These are phyloP conservation scores for Coleophoma crateriformis DNA, from an alignment of 2,329 filamentous ascomycete genomes.

Conservation along the genomic window DNA sequence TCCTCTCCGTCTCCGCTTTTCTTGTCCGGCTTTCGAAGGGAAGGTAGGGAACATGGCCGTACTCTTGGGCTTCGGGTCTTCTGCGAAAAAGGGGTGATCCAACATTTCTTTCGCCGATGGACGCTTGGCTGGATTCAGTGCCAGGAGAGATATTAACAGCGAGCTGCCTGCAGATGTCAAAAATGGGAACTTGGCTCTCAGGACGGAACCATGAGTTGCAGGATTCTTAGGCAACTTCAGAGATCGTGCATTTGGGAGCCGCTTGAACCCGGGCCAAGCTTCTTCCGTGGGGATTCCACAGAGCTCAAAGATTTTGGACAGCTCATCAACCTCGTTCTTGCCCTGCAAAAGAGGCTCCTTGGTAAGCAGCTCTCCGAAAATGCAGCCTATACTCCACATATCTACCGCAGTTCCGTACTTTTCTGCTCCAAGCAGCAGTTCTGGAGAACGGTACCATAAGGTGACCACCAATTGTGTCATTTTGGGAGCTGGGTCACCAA, in stretches of 20 bases:
- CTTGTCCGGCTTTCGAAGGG: slow-evolving; percentile 89
- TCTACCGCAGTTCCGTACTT: slow-evolving; percentile 75
- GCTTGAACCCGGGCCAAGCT: slow-evolving; percentile 79
- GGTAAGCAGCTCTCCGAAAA: slow-evolving; percentile 85
- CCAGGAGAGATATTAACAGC: slow-evolving; percentile 65
- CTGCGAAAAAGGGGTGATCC: slow-evolving; percentile 75
- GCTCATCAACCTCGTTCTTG: slow-evolving; percentile 86
- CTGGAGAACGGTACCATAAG: slow-evolving; percentile 91
- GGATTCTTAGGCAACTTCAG: slow-evolving; percentile 59
- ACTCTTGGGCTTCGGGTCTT: slow-evolving; percentile 85
- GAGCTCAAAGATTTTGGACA: slow-evolving; percentile 82
- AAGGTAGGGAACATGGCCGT: slow-evolving; percentile 96
- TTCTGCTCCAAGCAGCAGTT: slow-evolving; percentile 76
- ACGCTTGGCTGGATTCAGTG: slow-evolving; percentile 66
- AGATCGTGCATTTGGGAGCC: slow-evolving; percentile 79
- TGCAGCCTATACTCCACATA: slow-evolving; percentile 95
- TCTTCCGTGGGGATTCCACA: slow-evolving; percentile 81
- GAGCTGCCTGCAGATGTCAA: slow-evolving; percentile 69
- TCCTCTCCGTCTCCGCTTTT: slow-evolving; percentile 65
- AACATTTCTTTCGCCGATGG: slow-evolving; percentile 72
- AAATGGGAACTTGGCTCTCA: slow-evolving; percentile 75
- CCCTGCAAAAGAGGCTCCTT: slow-evolving; percentile 81
- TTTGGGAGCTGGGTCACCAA: slow-evolving; percentile 69
- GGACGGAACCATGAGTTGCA: slow-evolving; percentile 39
- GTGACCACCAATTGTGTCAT: slow-evolving; percentile 93